Percentiles rank a stretch among this genome's conserved stretches.
Conservation (phyloP, 345 rosid species). For the Orychophragmus violaceus region DNA sequence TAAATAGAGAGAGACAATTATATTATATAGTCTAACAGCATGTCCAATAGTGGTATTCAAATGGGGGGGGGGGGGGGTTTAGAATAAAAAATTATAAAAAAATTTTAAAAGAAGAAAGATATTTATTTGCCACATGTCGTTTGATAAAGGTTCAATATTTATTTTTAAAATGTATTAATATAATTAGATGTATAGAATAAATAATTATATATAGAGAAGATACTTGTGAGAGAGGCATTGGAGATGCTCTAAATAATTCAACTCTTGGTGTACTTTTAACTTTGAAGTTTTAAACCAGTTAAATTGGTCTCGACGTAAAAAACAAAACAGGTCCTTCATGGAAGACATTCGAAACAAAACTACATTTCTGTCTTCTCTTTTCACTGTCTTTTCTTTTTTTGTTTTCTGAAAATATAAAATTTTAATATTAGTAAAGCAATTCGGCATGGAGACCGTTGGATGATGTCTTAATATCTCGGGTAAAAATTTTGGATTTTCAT, state of each 20-base stretch:
- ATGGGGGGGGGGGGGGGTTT: no score
- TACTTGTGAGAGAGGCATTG: no score
- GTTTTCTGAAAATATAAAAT: not conserved
- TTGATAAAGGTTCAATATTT: no score
- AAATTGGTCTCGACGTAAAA: constrained; percentile 20
- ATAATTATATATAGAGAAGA: no score
- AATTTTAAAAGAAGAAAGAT: no score
- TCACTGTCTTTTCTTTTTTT: constrained; percentile 21
- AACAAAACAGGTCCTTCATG: constrained; percentile 25
- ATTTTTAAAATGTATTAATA: no score
- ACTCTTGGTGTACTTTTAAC: constrained; percentile 16
- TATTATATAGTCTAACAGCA: not conserved
- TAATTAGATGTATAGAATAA: no score
- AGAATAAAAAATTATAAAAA: no score
- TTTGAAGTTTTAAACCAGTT: constrained; percentile 21
- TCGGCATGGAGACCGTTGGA: constrained; percentile 22
- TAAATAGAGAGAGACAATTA: constrained; percentile 1
- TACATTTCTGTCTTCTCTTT: constrained; percentile 24
- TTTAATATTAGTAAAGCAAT: not conserved
- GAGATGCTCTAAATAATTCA: no score
- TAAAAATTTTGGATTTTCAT: not conserved
- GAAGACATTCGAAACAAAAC: constrained; percentile 19
- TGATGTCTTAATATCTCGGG: not conserved
- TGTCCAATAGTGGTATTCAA: no score
- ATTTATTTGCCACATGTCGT: no score